Conservation (phyloP, 345 rosid species). For the Mercurialis annua region DNA sequence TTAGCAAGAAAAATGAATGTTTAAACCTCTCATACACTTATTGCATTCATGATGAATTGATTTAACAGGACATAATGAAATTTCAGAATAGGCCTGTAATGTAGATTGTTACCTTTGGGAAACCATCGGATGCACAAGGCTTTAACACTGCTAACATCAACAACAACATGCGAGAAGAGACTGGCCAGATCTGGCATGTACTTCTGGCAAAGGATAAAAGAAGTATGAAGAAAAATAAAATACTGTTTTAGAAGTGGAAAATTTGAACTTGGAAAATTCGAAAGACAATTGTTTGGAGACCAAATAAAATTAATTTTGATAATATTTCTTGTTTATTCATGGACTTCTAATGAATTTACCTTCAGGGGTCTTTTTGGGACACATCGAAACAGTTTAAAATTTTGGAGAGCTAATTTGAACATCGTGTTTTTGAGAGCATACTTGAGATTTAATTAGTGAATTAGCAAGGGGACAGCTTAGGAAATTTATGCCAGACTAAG, state of each 20-base stretch:
- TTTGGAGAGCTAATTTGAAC: no score
- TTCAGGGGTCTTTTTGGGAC: no score
- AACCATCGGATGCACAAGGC: slow-evolving; percentile 76
- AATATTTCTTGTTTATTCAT: no score
- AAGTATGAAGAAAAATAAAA: not conserved
- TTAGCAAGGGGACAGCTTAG: no score
- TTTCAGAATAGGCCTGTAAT: not conserved
- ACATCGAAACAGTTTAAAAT: no score
- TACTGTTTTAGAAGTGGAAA: not conserved
- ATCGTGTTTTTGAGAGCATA: no score
- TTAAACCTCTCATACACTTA: not conserved
- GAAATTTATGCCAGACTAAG: no score
- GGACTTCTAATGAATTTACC: no score
- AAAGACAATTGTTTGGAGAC: not conserved
- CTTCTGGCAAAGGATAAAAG: slow-evolving; percentile 48
- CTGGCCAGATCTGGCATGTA: slow-evolving; percentile 80
- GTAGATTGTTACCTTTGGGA: slow-evolving; percentile 51
- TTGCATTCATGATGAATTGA: not conserved
- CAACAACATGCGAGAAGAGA: slow-evolving; percentile 69
- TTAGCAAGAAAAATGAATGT: not conserved
- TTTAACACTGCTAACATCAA: slow-evolving; percentile 85
- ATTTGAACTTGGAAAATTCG: no score
- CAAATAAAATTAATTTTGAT: no score
- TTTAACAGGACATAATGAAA: not conserved
- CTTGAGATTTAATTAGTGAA: no score